phyloP scores from a whole-genome alignment of 179 eudicot genomes.

The Actinidia arguta region DNA sequence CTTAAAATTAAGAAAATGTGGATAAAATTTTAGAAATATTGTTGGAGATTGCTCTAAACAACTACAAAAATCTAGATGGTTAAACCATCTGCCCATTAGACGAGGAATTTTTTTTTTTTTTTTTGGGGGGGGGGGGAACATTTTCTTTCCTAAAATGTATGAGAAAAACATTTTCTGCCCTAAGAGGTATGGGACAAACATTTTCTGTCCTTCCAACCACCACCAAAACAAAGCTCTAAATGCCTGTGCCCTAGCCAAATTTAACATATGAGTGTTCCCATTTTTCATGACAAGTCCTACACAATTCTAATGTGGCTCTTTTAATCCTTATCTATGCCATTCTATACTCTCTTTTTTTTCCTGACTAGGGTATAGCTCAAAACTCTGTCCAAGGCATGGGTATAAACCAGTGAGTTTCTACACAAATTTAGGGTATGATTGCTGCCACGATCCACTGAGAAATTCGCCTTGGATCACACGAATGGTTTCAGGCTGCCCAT shows the following conservation, averaged over 20 bases:
- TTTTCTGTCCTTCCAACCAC: conserved; percentile 12
- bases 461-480: conserved; percentile 9
- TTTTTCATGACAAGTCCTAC: conserved; percentile 7
- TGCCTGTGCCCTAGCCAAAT: background rate
- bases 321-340: background rate
- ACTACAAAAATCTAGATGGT: too few relatives aligned
- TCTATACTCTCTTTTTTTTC: background rate
- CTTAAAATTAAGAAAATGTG: too few relatives aligned
- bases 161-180: too few relatives aligned
- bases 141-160: too few relatives aligned
- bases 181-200: conserved; percentile 11
- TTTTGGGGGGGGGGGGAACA: too few relatives aligned
- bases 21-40: too few relatives aligned
- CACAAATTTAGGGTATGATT: background rate
- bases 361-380: background rate
- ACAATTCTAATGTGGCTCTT: background rate
- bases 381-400: background rate
- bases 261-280: background rate
- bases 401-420: background rate
- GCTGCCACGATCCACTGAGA: conserved; percentile 19
- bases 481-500: conserved; percentile 11
- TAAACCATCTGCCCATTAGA: too few relatives aligned
- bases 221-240: conserved; percentile 19
- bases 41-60: too few relatives aligned
- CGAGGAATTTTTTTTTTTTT: too few relatives aligned